Evolutionary conservation across 192 early-diverging fungal genomes (phyloP).

Genomic region (Diversispora epigaea): DNA sequence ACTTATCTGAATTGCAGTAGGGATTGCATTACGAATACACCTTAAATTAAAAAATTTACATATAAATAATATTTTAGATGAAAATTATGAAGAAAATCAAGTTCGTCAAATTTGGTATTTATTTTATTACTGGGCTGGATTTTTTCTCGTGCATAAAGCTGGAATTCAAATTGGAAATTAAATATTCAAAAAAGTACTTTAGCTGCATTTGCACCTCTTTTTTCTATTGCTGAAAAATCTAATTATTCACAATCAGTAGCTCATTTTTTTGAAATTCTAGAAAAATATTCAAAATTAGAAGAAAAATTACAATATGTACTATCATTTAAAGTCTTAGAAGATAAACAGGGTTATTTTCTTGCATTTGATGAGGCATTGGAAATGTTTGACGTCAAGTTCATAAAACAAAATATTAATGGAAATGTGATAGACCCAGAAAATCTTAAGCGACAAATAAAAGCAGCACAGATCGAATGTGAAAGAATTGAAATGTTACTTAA

Average conservation of each 20-base stretch:
- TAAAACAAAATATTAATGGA: not conserved
- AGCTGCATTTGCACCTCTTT: not conserved
- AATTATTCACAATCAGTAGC: constrained; percentile 2
- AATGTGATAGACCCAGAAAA: constrained; percentile 8
- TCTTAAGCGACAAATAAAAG: not conserved
- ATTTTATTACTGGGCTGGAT: not conserved
- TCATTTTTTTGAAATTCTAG: not conserved
- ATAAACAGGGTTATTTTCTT: not conserved
- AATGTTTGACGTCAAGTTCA: constrained; percentile 1
- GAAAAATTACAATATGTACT: not conserved
- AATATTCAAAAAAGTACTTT: not conserved
- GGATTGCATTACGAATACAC: not conserved
- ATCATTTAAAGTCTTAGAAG: not conserved
- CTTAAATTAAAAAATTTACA: not conserved
- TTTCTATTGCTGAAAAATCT: not conserved
- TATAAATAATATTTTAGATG: constrained; percentile 14
- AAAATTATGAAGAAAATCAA: constrained; percentile 1
- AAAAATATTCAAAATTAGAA: not conserved
- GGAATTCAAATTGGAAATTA: not conserved
- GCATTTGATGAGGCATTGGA: not conserved
- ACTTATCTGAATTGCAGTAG: not conserved
- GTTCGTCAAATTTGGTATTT: not conserved
- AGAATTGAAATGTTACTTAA: not conserved
- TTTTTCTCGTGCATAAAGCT: not conserved
- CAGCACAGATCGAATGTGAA: not conserved